Evolutionary conservation across 768 basidiomycete genomes (phyloP), one percentile per base, ranked within the genome.

Genomic region (Suillus subalutaceus): DNA sequence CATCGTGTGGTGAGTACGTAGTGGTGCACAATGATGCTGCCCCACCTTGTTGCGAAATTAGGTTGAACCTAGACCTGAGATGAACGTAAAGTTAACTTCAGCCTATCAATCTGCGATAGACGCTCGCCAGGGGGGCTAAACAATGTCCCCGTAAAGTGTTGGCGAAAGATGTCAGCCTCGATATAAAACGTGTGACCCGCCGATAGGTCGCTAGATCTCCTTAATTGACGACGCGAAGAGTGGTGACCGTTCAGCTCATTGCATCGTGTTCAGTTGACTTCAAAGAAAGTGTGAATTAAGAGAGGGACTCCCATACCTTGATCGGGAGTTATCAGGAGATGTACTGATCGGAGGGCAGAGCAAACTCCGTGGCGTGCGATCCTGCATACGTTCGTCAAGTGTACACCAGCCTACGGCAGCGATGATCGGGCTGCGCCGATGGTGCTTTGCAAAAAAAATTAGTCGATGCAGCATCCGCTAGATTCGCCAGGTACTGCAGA

Each of bases 401-500:
- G 57, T 0, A 20, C 18, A 1, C 9, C 9, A 55, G 18, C 18
- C 18, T 6, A 20, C 53, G 10, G 2, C 32, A 56, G 18, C 10
- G 12, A 55, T 35, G 53, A 32, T 35, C 10, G 53, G 40, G 26
- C 59, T 26, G 41, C 18, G 10, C 41, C 30, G 40, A 60, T 60
- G 40, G 26, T 5, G 18, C 9, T 59, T 40, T 23, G 58, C 26
- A 15, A 13, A 40, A 2, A 16, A 16, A 40, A 26, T 2, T 1
- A 30, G 30, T 60, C 26, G 23, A 59, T 30, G 16, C 40, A 26
- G 40, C 26, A 18, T 18, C 18, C 26, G 18, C 41, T 60, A 3
- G 59, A 60, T 60, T 43, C 59, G 12, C 59, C 59, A 43, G 41
- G 59, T 15, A 60, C 40, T 43, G 23, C 18, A 9, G 15, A 53